Evolutionary conservation across 2,329 filamentous ascomycete species (phyloP).

Genomic region (Fusarium mundagurra): DNA sequence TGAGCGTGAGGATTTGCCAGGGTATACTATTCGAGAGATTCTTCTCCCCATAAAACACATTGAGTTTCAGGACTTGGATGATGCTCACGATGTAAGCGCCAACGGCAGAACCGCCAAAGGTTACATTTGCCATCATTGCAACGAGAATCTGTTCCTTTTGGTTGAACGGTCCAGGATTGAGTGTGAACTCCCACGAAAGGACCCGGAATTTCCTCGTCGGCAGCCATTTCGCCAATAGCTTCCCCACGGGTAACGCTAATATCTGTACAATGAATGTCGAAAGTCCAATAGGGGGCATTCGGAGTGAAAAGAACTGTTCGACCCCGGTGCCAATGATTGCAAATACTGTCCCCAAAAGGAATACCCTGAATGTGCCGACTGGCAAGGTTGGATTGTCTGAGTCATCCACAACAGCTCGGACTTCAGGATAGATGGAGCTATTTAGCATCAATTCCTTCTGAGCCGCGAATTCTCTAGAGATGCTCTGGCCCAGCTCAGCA

Average conservation of each 20-base stretch:
- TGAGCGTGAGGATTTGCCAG: constrained; percentile 57
- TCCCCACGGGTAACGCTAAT: constrained; percentile 51
- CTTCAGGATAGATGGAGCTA: constrained; percentile 53
- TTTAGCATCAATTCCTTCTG: constrained; percentile 45
- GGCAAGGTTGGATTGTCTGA: constrained; percentile 53
- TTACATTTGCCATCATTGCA: constrained; percentile 66
- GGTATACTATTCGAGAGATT: constrained; percentile 46
- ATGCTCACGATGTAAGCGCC: constrained; percentile 57
- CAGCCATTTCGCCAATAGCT: constrained; percentile 44
- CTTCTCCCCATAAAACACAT: constrained; percentile 57
- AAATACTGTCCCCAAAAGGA: constrained; percentile 51
- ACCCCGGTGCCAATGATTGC: constrained; percentile 41
- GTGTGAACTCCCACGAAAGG: constrained; percentile 40
- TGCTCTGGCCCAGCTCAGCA: constrained; percentile 19
- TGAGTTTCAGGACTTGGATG: constrained; percentile 57
- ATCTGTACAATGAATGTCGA: constrained; percentile 54
- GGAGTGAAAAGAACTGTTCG: constrained; percentile 53
- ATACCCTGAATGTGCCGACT: constrained; percentile 54
- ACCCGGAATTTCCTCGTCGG: constrained; percentile 9
- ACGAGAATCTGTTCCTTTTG: constrained; percentile 66
- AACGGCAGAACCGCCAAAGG: constrained; percentile 44
- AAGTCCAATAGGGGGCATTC: constrained; percentile 53
- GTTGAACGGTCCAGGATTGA: constrained; percentile 61
- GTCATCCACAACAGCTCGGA: constrained; percentile 57
- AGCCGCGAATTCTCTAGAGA: constrained; percentile 34